A percentile compares a stretch with the other conserved stretches of the same genome.
phyloP scores from a whole-genome alignment of 495 filamentous ascomycete genomes.

The Aspergillus saccharolyticus region DNA sequence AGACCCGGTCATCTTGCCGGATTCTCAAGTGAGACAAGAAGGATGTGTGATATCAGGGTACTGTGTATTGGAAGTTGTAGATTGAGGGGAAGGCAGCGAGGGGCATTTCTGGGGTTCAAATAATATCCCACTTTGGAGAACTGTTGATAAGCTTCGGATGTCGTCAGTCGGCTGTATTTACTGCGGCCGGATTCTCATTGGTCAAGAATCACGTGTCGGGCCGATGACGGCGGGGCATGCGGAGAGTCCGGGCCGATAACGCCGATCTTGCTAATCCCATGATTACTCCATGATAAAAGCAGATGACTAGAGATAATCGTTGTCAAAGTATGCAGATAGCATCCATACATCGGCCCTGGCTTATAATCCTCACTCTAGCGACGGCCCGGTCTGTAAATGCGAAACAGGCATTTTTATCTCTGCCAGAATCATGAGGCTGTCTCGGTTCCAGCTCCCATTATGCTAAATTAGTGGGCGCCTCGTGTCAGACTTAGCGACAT shows the following conservation, averaged over 20 bases:
- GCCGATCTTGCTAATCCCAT: conserved; percentile 6
- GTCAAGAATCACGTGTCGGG: conserved; percentile 29
- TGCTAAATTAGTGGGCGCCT: neutral
- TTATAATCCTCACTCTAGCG: neutral
- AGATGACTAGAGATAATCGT: neutral
- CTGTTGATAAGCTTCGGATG: conserved; percentile 3
- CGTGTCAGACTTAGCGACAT: neutral
- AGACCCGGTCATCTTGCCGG: conserved; percentile 24
- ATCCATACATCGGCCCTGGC: too few species aligned
- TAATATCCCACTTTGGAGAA: neutral
- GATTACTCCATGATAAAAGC: neutral
- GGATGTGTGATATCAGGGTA: neutral
- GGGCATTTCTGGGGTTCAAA: conserved; percentile 6
- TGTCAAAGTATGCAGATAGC: neutral
- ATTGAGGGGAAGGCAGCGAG: neutral
- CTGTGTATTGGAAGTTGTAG: too few species aligned
- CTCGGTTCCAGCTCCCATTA: neutral
- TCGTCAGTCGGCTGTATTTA: neutral
- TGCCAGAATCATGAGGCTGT: neutral
- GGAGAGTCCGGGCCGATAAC: conserved; percentile 23
- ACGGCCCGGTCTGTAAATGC: too few species aligned
- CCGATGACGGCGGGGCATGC: conserved; percentile 18
- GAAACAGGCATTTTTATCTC: too few species aligned
- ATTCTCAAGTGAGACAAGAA: neutral
- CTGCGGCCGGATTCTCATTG: neutral